Evolutionary conservation across 306 rosid genomes (phyloP).

Genomic region (Lablab purpureus): DNA sequence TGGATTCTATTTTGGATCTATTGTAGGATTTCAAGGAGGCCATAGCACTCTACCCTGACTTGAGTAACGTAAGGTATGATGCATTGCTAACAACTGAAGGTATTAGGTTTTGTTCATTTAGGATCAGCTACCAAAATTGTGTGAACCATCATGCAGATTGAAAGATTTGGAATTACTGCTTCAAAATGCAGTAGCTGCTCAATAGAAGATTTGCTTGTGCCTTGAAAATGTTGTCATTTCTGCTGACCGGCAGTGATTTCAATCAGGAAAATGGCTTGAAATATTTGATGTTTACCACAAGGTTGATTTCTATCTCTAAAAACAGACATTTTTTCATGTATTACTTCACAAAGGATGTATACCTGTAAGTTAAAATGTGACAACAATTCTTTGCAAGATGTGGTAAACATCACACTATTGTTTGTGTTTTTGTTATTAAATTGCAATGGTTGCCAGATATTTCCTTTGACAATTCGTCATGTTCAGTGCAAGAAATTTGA

Average conservation of each 20-base stretch:
- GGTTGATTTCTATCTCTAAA: conserved; percentile 26
- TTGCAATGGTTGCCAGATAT: conserved; percentile 19
- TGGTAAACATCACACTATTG: conserved; percentile 15
- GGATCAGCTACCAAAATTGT: background rate
- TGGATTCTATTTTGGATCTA: conserved; percentile 28
- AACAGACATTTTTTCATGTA: background rate
- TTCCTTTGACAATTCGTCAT: conserved; percentile 6
- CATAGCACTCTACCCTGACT: conserved; percentile 81
- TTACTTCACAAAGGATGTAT: conserved; percentile 21
- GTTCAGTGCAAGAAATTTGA: background rate
- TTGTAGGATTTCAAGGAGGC: conserved; percentile 85
- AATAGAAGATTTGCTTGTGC: conserved; percentile 43
- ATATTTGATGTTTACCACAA: conserved; percentile 36
- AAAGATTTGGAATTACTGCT: conserved; percentile 80
- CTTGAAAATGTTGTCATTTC: conserved; percentile 1
- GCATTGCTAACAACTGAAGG: conserved; percentile 3
- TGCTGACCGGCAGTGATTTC: conserved; percentile 13
- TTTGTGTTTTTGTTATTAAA: conserved; percentile 33
- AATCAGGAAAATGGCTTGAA: background rate
- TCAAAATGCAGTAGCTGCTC: conserved; percentile 64
- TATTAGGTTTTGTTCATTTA: conserved; percentile 7
- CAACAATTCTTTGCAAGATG: conserved; percentile 46
- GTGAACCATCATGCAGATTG: conserved; percentile 65
- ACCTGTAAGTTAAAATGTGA: conserved; percentile 28
- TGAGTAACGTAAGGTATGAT: conserved; percentile 78